phyloP scores from a whole-genome alignment of 768 basidiomycete genomes.

The Auricularia cornea region DNA sequence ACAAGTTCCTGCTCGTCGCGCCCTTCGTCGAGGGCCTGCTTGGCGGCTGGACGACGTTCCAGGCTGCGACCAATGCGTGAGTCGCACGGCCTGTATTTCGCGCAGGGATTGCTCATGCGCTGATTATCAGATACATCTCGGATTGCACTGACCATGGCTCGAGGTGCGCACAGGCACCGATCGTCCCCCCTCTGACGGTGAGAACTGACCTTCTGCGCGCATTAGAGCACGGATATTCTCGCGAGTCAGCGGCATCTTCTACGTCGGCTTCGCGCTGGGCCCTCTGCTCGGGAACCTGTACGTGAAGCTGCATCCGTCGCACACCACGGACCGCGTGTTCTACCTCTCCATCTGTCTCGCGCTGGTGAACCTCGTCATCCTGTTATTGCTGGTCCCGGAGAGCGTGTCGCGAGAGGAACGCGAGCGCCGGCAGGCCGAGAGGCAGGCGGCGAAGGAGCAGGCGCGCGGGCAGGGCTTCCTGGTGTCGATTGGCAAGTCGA shows the following conservation, averaged over 20 bases:
- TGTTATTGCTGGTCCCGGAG: slow-evolving; percentile 46
- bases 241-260: slow-evolving; percentile 67
- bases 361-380: slow-evolving; percentile 47
- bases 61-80: slow-evolving; percentile 50
- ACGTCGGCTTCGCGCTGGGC: slow-evolving; percentile 68
- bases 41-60: slow-evolving; percentile 67
- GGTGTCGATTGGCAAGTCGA: slow-evolving; percentile 6
- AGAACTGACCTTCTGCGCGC: neutral
- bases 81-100: slow-evolving; percentile 15
- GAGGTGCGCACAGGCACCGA: slow-evolving; percentile 14
- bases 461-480: slow-evolving; percentile 6
- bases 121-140: slow-evolving; percentile 40
- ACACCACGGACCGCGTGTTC: slow-evolving; percentile 43
- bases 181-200: neutral
- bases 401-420: slow-evolving; percentile 38
- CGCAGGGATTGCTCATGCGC: slow-evolving; percentile 15
- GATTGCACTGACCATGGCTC: slow-evolving; percentile 79
- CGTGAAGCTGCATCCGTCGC: slow-evolving; percentile 34
- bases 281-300: slow-evolving; percentile 58
- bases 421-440: neutral
- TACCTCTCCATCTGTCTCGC: slow-evolving; percentile 34
- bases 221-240: slow-evolving; percentile 42
- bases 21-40: slow-evolving; percentile 73
- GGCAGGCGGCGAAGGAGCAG: slow-evolving; percentile 8
- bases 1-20: slow-evolving; percentile 66